Conservation (phyloP, 2,329 filamentous ascomycete species). For the Microthyrium microscopicum region DNA sequence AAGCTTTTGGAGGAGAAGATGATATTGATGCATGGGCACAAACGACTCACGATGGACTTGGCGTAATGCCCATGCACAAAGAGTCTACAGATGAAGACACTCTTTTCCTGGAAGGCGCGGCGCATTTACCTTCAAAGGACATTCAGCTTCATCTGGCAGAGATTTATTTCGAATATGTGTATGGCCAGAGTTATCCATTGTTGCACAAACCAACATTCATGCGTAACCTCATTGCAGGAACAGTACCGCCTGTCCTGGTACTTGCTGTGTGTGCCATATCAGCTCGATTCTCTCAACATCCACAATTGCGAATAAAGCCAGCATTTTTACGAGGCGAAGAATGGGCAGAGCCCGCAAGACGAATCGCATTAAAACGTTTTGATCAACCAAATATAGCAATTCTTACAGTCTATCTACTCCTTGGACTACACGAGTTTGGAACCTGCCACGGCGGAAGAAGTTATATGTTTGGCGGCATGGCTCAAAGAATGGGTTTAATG, state of each 20-base stretch:
- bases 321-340: slow-evolving; percentile 79
- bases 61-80: slow-evolving; percentile 32
- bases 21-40: slow-evolving; percentile 71
- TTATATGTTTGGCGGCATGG: slow-evolving; percentile 90
- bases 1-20: slow-evolving; percentile 70
- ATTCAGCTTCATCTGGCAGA: slow-evolving; percentile 88
- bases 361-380: slow-evolving; percentile 73
- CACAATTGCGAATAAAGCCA: slow-evolving; percentile 56
- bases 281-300: slow-evolving; percentile 86
- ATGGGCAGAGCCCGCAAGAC: slow-evolving; percentile 76
- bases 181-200: slow-evolving; percentile 86
- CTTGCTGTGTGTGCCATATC: slow-evolving; percentile 91
- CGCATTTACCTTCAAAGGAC: slow-evolving; percentile 68
- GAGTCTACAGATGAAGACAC: slow-evolving; percentile 55
- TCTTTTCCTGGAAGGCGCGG: slow-evolving; percentile 64
- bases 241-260: slow-evolving; percentile 74
- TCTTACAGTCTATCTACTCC: slow-evolving; percentile 70
- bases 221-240: slow-evolving; percentile 63
- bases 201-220: slow-evolving; percentile 97
- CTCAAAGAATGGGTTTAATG: slow-evolving; percentile 92
- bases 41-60: slow-evolving; percentile 31
- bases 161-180: slow-evolving; percentile 88
- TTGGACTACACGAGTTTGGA: slow-evolving; percentile 89
- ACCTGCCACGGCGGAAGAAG: slow-evolving; percentile 91
- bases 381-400: slow-evolving; percentile 96